phyloP scores from a whole-genome alignment of 139 green algal genomes.

The Asterochloris erici region DNA sequence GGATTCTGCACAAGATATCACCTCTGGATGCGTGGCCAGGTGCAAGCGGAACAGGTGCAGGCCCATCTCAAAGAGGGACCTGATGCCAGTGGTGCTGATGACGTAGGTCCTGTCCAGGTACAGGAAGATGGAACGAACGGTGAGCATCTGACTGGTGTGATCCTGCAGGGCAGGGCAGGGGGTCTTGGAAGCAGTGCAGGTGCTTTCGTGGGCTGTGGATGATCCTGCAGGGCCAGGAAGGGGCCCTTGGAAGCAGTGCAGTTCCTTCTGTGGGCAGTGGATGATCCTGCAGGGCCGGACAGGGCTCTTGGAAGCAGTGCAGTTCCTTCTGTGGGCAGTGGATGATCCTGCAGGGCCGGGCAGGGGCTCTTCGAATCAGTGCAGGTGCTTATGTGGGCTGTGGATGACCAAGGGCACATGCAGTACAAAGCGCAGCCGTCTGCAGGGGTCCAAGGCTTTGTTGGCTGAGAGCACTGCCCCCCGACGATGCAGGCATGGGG shows the following conservation, averaged over 20 bases:
- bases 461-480: too few relatives aligned
- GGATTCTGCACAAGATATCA: slow-evolving; percentile 2
- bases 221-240: slow-evolving; percentile 16
- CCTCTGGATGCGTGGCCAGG: slow-evolving; percentile 55
- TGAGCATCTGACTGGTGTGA: slow-evolving; percentile 82
- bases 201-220: not conserved
- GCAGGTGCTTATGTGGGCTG: not conserved
- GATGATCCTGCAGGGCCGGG: slow-evolving; percentile 43
- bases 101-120: slow-evolving; percentile 96
- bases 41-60: slow-evolving; percentile 82
- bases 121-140: slow-evolving; percentile 92
- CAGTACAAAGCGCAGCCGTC: too few relatives aligned
- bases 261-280: not conserved
- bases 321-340: not conserved
- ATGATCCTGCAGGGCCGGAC: slow-evolving; percentile 41
- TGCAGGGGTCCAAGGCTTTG: too few relatives aligned
- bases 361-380: slow-evolving; percentile 19
- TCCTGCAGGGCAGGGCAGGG: slow-evolving; percentile 19
- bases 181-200: slow-evolving; percentile 22
- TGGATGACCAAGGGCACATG: too few relatives aligned
- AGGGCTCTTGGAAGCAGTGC: slow-evolving; percentile 21
- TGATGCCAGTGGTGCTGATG: slow-evolving; percentile 48
- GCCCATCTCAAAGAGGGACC: slow-evolving; percentile 93
- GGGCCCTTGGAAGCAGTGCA: slow-evolving; percentile 23
- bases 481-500: too few relatives aligned